Evolutionary conservation across 805 yeast genomes (phyloP).

Genomic region (Pichia californica): DNA sequence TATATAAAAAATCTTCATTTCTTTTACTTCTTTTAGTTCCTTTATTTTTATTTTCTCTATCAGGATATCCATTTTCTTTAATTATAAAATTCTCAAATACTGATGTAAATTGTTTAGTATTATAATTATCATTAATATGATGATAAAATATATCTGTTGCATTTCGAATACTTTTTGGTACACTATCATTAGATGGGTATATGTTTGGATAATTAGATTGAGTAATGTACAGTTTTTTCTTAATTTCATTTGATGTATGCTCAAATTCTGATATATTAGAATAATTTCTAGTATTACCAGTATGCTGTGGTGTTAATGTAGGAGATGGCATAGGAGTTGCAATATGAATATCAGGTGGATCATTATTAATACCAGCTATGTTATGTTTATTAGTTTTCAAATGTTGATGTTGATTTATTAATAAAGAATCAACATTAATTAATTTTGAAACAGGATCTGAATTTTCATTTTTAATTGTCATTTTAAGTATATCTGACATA

Average conservation of each 20-base stretch:
- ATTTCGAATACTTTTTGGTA: constrained; percentile 73
- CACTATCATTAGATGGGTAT: constrained; percentile 28
- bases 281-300: constrained; percentile 23
- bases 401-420: constrained; percentile 28
- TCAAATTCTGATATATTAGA: constrained; percentile 26
- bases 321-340: constrained; percentile 92
- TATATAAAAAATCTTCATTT: constrained; percentile 14
- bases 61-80: constrained; percentile 40
- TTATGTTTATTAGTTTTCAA: constrained; percentile 16
- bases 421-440: constrained; percentile 23
- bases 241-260: constrained; percentile 26
- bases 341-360: constrained; percentile 47
- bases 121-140: constrained; percentile 58
- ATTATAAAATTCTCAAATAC: constrained; percentile 66
- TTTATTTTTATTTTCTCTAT: constrained; percentile 11
- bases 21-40: too few relatives aligned
- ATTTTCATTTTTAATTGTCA: constrained; percentile 16
- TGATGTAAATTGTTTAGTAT: constrained; percentile 63
- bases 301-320: constrained; percentile 44
- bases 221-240: constrained; percentile 28
- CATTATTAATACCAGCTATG: constrained; percentile 1
- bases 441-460: constrained; percentile 16
- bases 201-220: constrained; percentile 29
- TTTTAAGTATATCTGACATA: constrained; percentile 40
- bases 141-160: constrained; percentile 64